Evolutionary conservation across 495 filamentous ascomycete species (phyloP), one percentile per base, ranked within the genome.

Genomic region (Hypoxylon intermedium): DNA sequence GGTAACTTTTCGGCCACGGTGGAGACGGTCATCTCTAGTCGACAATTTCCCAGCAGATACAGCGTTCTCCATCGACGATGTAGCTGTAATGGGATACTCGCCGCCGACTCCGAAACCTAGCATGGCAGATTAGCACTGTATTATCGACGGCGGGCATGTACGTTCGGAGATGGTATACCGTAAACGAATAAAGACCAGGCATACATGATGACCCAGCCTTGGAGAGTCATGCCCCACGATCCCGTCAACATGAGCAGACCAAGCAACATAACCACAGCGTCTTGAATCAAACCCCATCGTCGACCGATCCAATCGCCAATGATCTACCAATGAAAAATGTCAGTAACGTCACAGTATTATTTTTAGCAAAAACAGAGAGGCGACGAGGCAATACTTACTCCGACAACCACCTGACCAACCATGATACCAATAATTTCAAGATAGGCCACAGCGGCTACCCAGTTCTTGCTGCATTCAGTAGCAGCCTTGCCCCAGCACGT

Each of bases 21-120:
- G 92, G 38, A 96, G 83, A 74, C 92, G 89, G 71, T 97, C 92
- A 16, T 94, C 90, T 58, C 85, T 87, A 55, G 91, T 93, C 6
- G 92, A 97, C 30, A 97, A 75, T 68, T 87, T 90, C 34, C 92
- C 92, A 30, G 91, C 87, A 15, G 88, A 85, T 33, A 93, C 86
- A 9, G 90, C 88, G 65, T 92, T 93, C 72, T 97, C 92, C 89
- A 97, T 96, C 49, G 91, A 91, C 16, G 88, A 90, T n/a, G 92
- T 96, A 4, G 92, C 92, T 16, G 92, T 96, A 82, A 96, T 97
- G 31, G 92, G 92, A 70, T 97, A 97, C 75, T 96, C 92, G 47
- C 92, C 92, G 72, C 92, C 92, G 50, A 97, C 92, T 67, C 92
- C 92, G 58, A 96, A 83, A 59, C 75, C 77, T 79, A 18, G n/a